phyloP scores from a whole-genome alignment of 805 yeast genomes.

The Wickerhamiella azymoides region DNA sequence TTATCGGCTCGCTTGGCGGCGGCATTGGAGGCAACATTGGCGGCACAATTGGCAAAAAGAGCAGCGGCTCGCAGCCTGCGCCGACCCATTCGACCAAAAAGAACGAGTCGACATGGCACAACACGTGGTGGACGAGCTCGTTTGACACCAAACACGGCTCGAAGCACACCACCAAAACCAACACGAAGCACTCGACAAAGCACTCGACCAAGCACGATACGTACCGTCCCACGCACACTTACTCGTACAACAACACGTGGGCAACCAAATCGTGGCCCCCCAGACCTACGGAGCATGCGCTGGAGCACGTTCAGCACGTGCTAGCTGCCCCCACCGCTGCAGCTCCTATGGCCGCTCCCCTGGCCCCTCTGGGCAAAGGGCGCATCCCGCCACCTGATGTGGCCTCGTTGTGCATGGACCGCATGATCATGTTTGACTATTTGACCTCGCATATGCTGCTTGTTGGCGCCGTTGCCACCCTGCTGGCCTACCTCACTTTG shows the following conservation, averaged over 20 bases:
- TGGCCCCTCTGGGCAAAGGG: no score
- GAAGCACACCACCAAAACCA: background rate
- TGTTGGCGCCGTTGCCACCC: slow-evolving; percentile 11
- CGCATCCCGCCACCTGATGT: background rate
- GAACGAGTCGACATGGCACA: background rate
- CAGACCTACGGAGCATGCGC: background rate
- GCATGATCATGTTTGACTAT: slow-evolving; percentile 13
- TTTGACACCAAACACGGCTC: background rate
- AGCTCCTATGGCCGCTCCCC: no score
- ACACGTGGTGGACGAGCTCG: slow-evolving; percentile 6
- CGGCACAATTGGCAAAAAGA: slow-evolving; percentile 1
- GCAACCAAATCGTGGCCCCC: slow-evolving; percentile 3
- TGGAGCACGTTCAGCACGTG: background rate
- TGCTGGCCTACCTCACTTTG: slow-evolving; percentile 11
- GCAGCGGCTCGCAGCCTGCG: background rate
- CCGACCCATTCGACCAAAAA: background rate
- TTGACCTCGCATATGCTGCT: slow-evolving; percentile 10
- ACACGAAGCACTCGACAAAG: background rate
- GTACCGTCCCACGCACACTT: background rate
- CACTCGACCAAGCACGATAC: background rate
- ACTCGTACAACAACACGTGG: slow-evolving; percentile 1
- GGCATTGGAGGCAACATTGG: slow-evolving; percentile 4
- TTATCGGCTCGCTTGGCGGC: slow-evolving; percentile 4
- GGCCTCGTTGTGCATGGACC: slow-evolving; percentile 12
- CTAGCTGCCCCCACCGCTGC: background rate